Conservation (phyloP, 352 stramenopile species). For the Globisporangium irregulare region DNA sequence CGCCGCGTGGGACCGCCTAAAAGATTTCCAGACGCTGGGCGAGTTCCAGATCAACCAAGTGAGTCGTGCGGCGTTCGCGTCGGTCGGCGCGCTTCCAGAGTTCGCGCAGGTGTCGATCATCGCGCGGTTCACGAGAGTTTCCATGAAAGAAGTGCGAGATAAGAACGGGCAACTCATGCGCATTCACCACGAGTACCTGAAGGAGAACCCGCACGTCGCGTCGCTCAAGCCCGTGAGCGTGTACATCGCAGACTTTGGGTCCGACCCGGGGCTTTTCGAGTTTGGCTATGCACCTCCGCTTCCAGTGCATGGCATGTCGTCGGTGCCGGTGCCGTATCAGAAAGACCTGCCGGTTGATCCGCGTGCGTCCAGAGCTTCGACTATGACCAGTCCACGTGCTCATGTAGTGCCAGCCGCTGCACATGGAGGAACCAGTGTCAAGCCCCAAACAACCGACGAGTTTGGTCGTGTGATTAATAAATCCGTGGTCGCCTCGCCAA, state of each 20-base stretch:
- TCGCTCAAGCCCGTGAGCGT: constrained; percentile 43
- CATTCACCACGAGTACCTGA: constrained; percentile 67
- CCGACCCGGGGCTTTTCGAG: constrained; percentile 51
- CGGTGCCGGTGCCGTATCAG: constrained; percentile 50
- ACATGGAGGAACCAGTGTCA: constrained; percentile 17
- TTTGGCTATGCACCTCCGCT: constrained; percentile 74
- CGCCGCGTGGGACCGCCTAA: constrained; percentile 70
- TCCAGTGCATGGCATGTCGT: constrained; percentile 48
- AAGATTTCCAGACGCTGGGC: constrained; percentile 59
- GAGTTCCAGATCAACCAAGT: constrained; percentile 70
- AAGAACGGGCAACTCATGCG: constrained; percentile 80
- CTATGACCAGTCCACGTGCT: not conserved
- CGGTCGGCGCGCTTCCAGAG: constrained; percentile 61
- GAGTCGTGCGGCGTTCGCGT: constrained; percentile 64
- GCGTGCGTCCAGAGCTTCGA: not conserved
- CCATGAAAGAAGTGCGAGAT: constrained; percentile 59
- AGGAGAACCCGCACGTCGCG: constrained; percentile 64
- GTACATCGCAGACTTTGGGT: constrained; percentile 42
- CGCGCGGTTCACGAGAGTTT: constrained; percentile 59
- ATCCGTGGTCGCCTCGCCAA: constrained; percentile 9
- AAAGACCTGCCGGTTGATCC: constrained; percentile 27
- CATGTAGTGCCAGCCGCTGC: not conserved
- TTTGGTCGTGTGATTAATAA: constrained; percentile 45
- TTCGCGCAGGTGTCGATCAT: constrained; percentile 77
- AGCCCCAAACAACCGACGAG: constrained; percentile 29